phyloP scores from a whole-genome alignment of 2,329 filamentous ascomycete genomes.

The Colletotrichum tamarilloi region DNA sequence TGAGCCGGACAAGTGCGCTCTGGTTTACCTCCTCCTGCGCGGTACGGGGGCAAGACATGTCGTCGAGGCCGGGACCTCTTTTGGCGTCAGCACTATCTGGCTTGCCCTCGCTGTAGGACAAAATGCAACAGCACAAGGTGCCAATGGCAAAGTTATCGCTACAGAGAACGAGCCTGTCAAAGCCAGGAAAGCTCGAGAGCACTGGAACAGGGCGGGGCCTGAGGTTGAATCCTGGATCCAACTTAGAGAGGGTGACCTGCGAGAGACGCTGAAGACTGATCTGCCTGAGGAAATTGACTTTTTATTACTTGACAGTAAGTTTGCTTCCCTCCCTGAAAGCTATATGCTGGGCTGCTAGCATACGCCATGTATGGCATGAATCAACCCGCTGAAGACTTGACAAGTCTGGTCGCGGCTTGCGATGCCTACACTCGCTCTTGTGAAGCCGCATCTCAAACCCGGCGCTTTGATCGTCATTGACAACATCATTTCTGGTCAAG shows the following conservation, averaged over 20 bases:
- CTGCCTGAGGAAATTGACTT: conserved; percentile 64
- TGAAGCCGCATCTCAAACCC: conserved; percentile 55
- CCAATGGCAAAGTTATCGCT: conserved; percentile 61
- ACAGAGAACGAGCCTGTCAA: conserved; percentile 70
- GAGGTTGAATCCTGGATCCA: conserved; percentile 63
- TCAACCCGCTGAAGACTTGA: background rate
- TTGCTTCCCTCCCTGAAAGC: too few relatives aligned
- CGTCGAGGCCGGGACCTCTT: conserved; percentile 71
- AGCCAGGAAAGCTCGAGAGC: conserved; percentile 58
- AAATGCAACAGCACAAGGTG: conserved; percentile 47
- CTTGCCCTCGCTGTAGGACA: conserved; percentile 66
- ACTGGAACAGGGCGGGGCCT: conserved; percentile 64
- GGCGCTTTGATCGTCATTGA: conserved; percentile 63
- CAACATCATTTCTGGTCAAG: conserved; percentile 54
- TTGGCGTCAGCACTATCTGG: conserved; percentile 72
- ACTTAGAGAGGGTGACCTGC: conserved; percentile 66
- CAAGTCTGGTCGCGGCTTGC: conserved; percentile 68
- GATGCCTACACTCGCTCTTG: conserved; percentile 60
- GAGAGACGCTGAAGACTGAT: conserved; percentile 60
- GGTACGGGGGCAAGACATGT: conserved; percentile 60
- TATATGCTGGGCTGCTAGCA: too few relatives aligned
- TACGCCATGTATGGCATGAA: too few relatives aligned
- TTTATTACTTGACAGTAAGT: conserved; percentile 70
- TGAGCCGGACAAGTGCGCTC: conserved; percentile 67
- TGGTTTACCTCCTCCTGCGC: conserved; percentile 65